Base-by-base conservation (phyloP, 2,329 filamentous ascomycete genomes). In the Alternaria longipes region DNA sequence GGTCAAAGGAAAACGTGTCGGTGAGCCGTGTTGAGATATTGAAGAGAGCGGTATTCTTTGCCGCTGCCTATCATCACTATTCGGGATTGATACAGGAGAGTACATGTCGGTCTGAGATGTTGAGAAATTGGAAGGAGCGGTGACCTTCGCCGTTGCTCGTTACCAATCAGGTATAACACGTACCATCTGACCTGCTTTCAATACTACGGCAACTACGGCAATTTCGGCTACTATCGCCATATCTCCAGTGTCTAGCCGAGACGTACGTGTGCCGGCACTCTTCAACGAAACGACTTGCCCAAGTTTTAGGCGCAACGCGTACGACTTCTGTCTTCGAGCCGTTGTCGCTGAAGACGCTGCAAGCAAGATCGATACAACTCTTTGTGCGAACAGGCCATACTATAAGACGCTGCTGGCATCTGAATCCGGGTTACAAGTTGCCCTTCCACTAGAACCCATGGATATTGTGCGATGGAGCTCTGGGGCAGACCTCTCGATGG, bases 361-460 rank as follows among this genome's bases (percentile, higher is more conserved):
- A 16, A 54, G 24, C 11, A 59, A 18, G 42, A 54, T 36, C 24
- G 34, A 50, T 41, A 54, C 50, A 44, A 16, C 49, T 24, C 41
- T 24, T 26, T 47, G 20, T 18, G 34, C 22, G 24, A 18, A 32
- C 8, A 45, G 22, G 12, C 40, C 32, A 36, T 45, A 47, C 32
- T 9, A 47, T 22, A 11, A 26, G 45, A 54, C 32, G 24, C 20
- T 57, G 5, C 20, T 26, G 14, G 20, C 20, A 8, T 42, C 18
- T 30, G 8, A 8, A 40, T 32, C 45, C 28, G 11, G n/a, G 18
- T 49, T 30, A 8, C 16, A 12, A 8, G 12, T 20, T 34, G 4
- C 26, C 8, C 28, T 16, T 28, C 30, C 14, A 26, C 30, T 8
- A n/a, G 16, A 30, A 22, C 8, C 46, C 18, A 42, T 41, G 30